Conservation (phyloP, 139 green algal genomes). For the Coelastrella sp. region DNA sequence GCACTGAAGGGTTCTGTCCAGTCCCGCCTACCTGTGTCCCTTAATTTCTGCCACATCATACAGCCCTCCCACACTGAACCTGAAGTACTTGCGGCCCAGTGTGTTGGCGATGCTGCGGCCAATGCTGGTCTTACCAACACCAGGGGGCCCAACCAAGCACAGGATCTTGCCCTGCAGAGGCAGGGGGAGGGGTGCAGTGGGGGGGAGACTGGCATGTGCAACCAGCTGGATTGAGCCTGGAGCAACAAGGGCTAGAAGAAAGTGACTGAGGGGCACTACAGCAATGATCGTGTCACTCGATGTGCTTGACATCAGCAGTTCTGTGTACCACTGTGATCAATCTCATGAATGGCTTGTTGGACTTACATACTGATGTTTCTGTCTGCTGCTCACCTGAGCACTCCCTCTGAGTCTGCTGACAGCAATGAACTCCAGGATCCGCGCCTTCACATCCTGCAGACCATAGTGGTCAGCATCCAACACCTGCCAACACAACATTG, state of each 20-base stretch:
- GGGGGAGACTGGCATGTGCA: not conserved
- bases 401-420: slow-evolving; percentile 84
- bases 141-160: slow-evolving; percentile 93
- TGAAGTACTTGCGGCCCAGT: slow-evolving; percentile 90
- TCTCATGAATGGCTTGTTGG: too few relatives aligned
- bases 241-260: too few relatives aligned
- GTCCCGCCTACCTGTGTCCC: slow-evolving; percentile 69
- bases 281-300: too few relatives aligned
- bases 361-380: too few relatives aligned
- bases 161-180: slow-evolving; percentile 93
- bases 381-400: slow-evolving; percentile 45
- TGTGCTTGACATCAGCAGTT: too few relatives aligned
- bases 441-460: slow-evolving; percentile 95
- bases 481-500: slow-evolving; percentile 55
- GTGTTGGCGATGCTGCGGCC: slow-evolving; percentile 88
- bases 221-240: too few relatives aligned
- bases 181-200: not conserved
- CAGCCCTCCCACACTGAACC: slow-evolving; percentile 94
- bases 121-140: slow-evolving; percentile 96
- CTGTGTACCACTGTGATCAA: too few relatives aligned
- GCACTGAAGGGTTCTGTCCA: not conserved
- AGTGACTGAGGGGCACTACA: not conserved
- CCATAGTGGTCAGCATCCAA: slow-evolving; percentile 98
- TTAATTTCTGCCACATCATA: slow-evolving; percentile 98
- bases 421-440: slow-evolving; percentile 98